Evolutionary conservation across 331 rosid species (phyloP).

Genomic region (Spiraea crenata): DNA sequence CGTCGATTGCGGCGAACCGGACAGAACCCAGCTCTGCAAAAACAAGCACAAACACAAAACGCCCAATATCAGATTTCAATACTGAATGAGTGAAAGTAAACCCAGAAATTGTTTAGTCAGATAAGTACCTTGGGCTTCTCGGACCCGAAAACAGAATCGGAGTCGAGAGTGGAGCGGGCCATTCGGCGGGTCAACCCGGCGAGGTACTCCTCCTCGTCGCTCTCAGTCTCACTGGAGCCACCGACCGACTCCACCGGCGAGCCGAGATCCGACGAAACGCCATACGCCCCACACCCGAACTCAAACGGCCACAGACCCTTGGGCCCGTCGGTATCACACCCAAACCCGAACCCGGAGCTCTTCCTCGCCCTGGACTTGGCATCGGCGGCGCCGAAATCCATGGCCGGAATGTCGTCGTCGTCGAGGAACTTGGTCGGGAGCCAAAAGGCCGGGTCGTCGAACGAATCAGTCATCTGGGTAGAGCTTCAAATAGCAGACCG

Average conservation of each 20-base stretch:
- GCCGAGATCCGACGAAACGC: conserved; percentile 37
- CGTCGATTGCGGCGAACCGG: conserved; percentile 83
- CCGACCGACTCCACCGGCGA: conserved; percentile 58
- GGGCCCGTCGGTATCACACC: neutral
- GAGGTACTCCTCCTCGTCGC: conserved; percentile 71
- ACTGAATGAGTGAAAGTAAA: neutral
- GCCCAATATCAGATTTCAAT: conserved; percentile 9
- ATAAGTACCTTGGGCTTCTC: conserved; percentile 35
- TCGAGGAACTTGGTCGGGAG: conserved; percentile 67
- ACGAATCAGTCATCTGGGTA: conserved; percentile 47
- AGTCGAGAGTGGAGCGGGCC: conserved; percentile 43
- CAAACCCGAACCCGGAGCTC: conserved; percentile 1
- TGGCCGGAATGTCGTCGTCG: neutral
- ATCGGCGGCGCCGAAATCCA: neutral
- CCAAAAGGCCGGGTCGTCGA: conserved; percentile 81
- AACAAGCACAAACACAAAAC: neutral
- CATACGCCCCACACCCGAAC: conserved; percentile 30
- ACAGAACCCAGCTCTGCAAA: conserved; percentile 35
- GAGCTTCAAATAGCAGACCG: neutral
- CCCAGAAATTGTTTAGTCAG: neutral
- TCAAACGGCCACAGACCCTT: conserved; percentile 33
- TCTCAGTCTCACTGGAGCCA: conserved; percentile 74
- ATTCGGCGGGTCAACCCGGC: conserved; percentile 54
- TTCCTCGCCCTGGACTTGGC: neutral
- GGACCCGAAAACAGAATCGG: conserved; percentile 4